Conservation (phyloP, 2,329 filamentous ascomycete genomes). For the Davidsoniella neocaledoniae region DNA sequence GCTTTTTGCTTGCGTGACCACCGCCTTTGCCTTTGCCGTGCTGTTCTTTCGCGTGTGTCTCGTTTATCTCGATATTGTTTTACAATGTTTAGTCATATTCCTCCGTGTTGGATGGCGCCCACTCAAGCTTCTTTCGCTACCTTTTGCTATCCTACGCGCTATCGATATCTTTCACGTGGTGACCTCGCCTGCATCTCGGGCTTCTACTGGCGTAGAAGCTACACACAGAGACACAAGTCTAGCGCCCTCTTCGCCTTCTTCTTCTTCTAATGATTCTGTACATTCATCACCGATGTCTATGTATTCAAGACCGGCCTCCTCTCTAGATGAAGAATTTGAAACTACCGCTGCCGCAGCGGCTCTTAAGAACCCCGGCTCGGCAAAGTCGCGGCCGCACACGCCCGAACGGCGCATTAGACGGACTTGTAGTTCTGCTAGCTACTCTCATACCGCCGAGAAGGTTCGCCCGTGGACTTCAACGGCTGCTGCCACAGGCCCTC, state of each 20-base stretch:
- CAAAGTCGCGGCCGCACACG: too few species aligned
- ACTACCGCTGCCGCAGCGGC: too few species aligned
- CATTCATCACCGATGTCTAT: too few species aligned
- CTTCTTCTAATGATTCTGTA: not conserved
- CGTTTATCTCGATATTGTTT: slow-evolving; percentile 45
- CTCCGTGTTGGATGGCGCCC: slow-evolving; percentile 8
- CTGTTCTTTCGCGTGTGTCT: slow-evolving; percentile 43
- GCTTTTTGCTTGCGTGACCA: slow-evolving; percentile 46
- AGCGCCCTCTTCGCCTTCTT: not conserved
- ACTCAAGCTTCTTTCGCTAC: slow-evolving; percentile 12
- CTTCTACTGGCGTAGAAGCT: not conserved
- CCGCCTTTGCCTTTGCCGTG: slow-evolving; percentile 42
- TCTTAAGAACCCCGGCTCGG: too few species aligned
- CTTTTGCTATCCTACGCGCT: slow-evolving; percentile 4
- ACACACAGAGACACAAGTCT: not conserved
- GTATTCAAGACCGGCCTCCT: too few species aligned
- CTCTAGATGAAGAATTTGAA: too few species aligned
- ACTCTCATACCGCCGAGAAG: too few species aligned
- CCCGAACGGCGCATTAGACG: too few species aligned
- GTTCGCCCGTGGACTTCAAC: too few species aligned
- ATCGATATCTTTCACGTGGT: slow-evolving; percentile 3
- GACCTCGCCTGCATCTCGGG: slow-evolving; percentile 2
- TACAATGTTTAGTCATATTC: slow-evolving; percentile 39
- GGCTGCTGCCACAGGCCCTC: not conserved
- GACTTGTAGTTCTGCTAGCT: too few species aligned